A percentile compares a stretch with the other conserved stretches of the same genome.
phyloP scores from a whole-genome alignment of 2,329 filamentous ascomycete species.

The Juglanconis oblonga region DNA sequence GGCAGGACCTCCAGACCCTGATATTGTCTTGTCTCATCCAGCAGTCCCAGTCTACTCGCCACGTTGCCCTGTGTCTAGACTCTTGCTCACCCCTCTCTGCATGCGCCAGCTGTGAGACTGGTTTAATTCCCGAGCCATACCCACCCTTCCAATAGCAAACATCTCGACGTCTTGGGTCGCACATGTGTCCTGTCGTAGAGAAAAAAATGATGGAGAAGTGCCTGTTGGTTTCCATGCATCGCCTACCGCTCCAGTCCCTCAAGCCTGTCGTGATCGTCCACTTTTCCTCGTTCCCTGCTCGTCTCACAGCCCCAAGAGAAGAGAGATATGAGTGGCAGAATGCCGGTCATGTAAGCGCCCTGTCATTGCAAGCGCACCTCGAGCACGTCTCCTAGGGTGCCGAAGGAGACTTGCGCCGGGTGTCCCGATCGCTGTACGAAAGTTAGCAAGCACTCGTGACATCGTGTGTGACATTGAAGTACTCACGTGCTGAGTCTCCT shows the following conservation, averaged over 20 bases:
- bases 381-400: background rate
- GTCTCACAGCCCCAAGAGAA: background rate
- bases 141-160: constrained; percentile 1
- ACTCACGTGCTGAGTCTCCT: constrained; percentile 94
- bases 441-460: background rate
- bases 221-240: constrained; percentile 6
- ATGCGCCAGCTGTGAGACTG: constrained; percentile 7
- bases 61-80: constrained; percentile 13
- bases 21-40: constrained; percentile 3
- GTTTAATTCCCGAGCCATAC: background rate
- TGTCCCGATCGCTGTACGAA: constrained; percentile 13
- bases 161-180: background rate
- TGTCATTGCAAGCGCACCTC: background rate
- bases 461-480: constrained; percentile 22
- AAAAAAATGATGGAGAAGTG: constrained; percentile 1
- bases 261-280: constrained; percentile 2
- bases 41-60: background rate
- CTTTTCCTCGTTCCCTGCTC: background rate
- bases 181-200: background rate
- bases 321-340: background rate
- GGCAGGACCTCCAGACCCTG: background rate
- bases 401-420: constrained; percentile 10
- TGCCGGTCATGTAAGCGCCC: background rate
- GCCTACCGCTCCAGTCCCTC: constrained; percentile 1
- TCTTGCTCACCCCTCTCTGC: constrained; percentile 1